These are phyloP conservation scores for Taphrina deformans DNA, from an alignment of 1,139 yeast species.

Conservation along the genomic window DNA sequence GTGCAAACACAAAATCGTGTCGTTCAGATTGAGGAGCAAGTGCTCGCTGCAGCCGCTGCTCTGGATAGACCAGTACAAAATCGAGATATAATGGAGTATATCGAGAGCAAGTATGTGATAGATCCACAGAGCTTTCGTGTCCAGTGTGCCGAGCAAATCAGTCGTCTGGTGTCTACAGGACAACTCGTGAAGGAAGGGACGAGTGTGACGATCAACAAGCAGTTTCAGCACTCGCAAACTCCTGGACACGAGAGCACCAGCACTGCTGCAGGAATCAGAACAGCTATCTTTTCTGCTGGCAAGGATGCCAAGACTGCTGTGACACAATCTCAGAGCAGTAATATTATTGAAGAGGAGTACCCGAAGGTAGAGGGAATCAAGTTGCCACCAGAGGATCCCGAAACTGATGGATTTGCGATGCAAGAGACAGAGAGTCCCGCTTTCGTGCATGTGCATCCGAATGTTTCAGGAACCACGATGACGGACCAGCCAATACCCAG, in stretches of 20 bases:
- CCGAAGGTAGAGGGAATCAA: conserved; percentile 18
- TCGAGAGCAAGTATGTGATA: conserved; percentile 5
- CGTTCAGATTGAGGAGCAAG: neutral
- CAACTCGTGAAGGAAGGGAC: conserved; percentile 1
- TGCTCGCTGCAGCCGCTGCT: neutral
- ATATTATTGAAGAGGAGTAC: neutral
- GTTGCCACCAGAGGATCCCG: conserved; percentile 20
- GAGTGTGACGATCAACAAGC: neutral
- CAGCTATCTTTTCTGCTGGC: neutral
- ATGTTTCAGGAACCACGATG: neutral
- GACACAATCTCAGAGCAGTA: neutral
- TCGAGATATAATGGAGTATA: conserved; percentile 19
- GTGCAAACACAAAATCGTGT: conserved; percentile 1
- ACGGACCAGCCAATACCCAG: neutral
- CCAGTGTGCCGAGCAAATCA: conserved; percentile 17
- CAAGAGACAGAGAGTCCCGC: conserved; percentile 25
- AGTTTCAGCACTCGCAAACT: neutral
- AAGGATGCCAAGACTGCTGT: neutral
- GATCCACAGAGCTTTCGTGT: conserved; percentile 13
- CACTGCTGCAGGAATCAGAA: neutral
- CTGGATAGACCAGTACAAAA: conserved; percentile 5
- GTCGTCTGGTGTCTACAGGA: neutral
- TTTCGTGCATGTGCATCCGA: conserved; percentile 2
- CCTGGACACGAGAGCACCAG: neutral
- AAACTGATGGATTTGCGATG: conserved; percentile 23